These are phyloP conservation scores for Neonectria punicea DNA, from an alignment of 2,329 filamentous ascomycete genomes.

Conservation along the genomic window DNA sequence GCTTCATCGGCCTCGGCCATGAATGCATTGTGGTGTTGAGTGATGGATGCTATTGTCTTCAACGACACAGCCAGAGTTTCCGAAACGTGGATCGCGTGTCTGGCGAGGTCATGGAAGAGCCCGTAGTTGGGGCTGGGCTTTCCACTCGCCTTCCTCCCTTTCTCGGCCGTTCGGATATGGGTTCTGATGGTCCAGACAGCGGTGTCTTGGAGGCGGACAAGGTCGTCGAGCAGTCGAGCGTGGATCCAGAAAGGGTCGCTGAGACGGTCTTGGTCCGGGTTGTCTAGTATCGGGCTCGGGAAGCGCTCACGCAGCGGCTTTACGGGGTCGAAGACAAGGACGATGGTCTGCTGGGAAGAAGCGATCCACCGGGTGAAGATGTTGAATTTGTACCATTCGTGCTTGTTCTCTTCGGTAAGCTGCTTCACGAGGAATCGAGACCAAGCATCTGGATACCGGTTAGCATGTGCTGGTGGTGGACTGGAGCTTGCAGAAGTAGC, in stretches of 20 bases:
- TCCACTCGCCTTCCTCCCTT: slow-evolving; percentile 1
- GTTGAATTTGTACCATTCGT: slow-evolving; percentile 14
- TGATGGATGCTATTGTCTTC: slow-evolving; percentile 46
- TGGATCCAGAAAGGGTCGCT: slow-evolving; percentile 6
- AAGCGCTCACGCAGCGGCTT: neutral
- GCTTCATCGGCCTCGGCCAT: neutral
- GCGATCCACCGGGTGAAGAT: slow-evolving; percentile 11
- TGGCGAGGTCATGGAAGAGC: slow-evolving; percentile 53
- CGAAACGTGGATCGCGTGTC: slow-evolving; percentile 57
- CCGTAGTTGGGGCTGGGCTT: slow-evolving; percentile 49
- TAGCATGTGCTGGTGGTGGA: neutral
- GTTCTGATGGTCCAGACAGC: slow-evolving; percentile 51
- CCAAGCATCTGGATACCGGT: neutral
- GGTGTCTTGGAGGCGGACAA: slow-evolving; percentile 1
- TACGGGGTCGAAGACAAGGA: neutral
- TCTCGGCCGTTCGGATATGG: slow-evolving; percentile 49
- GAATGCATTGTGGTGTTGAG: slow-evolving; percentile 44
- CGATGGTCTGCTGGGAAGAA: neutral
- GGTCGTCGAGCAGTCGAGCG: neutral
- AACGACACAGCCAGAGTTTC: slow-evolving; percentile 54
- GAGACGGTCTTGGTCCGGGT: neutral
- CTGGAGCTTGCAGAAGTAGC: slow-evolving; percentile 25
- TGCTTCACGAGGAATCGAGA: slow-evolving; percentile 31
- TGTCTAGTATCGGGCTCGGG: neutral
- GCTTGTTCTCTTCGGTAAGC: slow-evolving; percentile 32